Evolutionary conservation across 148 eudicot species (phyloP), one percentile per base, ranked within the genome.

Genomic region (Persicaria maculosa): DNA sequence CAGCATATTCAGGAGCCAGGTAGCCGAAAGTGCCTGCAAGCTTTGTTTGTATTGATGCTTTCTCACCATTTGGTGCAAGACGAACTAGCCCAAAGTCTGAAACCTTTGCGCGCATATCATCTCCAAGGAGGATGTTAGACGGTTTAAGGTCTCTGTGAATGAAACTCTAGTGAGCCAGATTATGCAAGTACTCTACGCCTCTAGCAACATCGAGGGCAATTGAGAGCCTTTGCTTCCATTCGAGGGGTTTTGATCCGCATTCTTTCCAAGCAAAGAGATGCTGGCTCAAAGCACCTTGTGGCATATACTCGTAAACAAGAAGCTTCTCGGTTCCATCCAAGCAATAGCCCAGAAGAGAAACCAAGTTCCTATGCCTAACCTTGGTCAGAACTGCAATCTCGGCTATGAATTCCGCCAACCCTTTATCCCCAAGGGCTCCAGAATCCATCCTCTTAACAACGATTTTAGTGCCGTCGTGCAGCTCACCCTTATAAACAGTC

Each of bases 11-110:
- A 15, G 97, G 97, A 45, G 97, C 97, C 54, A 91, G 81, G 83
- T 91, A 91, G 43, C 97, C 97, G 70, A 89, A 91, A 4, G 97
- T 91, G 67, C 97, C 97, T 5, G 97, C 97, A 20, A 89, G 77
- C 79, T 78, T 87, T 47, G 97, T 91, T 48, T 83, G 91, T n/a
- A 89, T 65, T 5, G 97, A 88, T 22, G 80, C 80, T 74, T 85
- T 84, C 45, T 83, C 83, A 8, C 78, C 91, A 75, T 84, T 89
- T 1, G 97, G 97, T 55, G 88, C 97, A 76, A 86, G 90, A 9
- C 97, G 90, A 74, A 91, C 97, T 48, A 91, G 90, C 72, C 93
- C 97, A 72, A 91, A 91, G 78, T 91, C 97, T n/a, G 97, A 86
- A 74, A 91, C 93, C 78, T 91, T 91, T 44, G 93, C 93, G 12